Evolutionary conservation across 169 alveolate species (phyloP), one percentile per base, ranked within the genome.

Genomic region (Eimeria necatrix): DNA sequence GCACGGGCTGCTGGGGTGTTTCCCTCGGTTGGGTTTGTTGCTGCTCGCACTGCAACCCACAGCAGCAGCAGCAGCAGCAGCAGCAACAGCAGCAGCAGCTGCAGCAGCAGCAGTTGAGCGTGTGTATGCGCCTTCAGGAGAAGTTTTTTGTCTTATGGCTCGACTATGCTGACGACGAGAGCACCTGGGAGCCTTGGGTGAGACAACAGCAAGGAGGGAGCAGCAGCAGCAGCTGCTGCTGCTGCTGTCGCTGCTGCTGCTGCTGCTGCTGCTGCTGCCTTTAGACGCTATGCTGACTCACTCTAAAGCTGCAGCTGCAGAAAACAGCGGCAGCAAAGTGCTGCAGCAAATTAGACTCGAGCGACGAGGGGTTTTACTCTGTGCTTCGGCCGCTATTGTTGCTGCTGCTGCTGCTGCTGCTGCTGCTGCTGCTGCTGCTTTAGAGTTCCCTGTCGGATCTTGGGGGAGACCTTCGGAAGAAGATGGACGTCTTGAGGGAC

Each of bases 211-310:
- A 32, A 32, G 41, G 41, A 0, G 41, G 41, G 41, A 8, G 83
- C 83, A 12, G 48, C 83, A n/a, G 83, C 83, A n/a, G 83, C 83
- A n/a, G 74, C 74, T 61, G 74, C 83, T 71, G 74, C 74, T 61
- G 74, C 74, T 61, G 24, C 74, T 61, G 74, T 61, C 22, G 74
- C 74, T 4, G 74, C n/a, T 61, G 2, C 3, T 32, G 41, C 41
- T 16, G 24, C 74, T 61, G 74, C 74, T 61, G 74, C 74, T 7
- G n/a, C n/a, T 61, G 74, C 22, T 61, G 74, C 22, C 68, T 1
- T 32, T 32, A 32, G 41, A 32, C 41, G 41, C 41, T 32, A 32
- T 2, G 41, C 41, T 32, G 41, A 32, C 41, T 32, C 41, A 32
- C 41, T 32, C 41, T 2, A 32, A 32, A 32, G 41, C 3, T 32